phyloP scores from a whole-genome alignment of 2,329 filamentous ascomycete genomes.

The Nemania sp. region DNA sequence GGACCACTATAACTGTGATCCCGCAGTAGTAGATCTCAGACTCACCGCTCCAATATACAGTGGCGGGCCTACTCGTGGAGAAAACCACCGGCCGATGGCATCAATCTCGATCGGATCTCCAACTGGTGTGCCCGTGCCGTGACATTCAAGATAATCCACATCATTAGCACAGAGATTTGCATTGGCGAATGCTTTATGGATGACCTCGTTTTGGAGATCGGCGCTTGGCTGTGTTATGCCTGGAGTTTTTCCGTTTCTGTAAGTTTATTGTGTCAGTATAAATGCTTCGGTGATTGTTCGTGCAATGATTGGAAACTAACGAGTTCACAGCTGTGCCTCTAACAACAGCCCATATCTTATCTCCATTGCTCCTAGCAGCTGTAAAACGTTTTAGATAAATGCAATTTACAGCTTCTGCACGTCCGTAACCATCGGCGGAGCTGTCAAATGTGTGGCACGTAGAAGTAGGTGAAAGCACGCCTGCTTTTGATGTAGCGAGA shows the following conservation, averaged over 20 bases:
- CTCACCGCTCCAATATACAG: too few relatives aligned
- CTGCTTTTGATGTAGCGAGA: slow-evolving; percentile 23
- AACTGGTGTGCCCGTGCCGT: slow-evolving; percentile 44
- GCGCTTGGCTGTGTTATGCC: slow-evolving; percentile 27
- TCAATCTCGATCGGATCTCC: slow-evolving; percentile 45
- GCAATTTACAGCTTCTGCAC: slow-evolving; percentile 26
- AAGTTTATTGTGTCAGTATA: too few relatives aligned
- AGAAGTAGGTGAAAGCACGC: slow-evolving; percentile 24
- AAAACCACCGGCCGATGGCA: slow-evolving; percentile 34
- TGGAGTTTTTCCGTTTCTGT: slow-evolving; percentile 6
- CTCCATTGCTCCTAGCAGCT: slow-evolving; percentile 12
- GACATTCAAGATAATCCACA: slow-evolving; percentile 20
- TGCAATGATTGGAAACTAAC: neutral
- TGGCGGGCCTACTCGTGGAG: too few relatives aligned
- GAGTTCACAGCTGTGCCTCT: slow-evolving; percentile 10
- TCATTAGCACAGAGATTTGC: neutral
- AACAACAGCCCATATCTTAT: slow-evolving; percentile 27
- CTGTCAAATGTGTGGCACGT: slow-evolving; percentile 28
- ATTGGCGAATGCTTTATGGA: slow-evolving; percentile 25
- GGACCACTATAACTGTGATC: too few relatives aligned
- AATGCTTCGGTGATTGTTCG: too few relatives aligned
- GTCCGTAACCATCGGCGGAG: slow-evolving; percentile 30
- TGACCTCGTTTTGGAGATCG: slow-evolving; percentile 24
- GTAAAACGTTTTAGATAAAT: slow-evolving; percentile 28
- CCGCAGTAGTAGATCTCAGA: too few relatives aligned